Evolutionary conservation across 148 eudicot genomes (phyloP), one percentile per base, ranked within the genome.

Genomic region (Tetragonia tetragonoides): DNA sequence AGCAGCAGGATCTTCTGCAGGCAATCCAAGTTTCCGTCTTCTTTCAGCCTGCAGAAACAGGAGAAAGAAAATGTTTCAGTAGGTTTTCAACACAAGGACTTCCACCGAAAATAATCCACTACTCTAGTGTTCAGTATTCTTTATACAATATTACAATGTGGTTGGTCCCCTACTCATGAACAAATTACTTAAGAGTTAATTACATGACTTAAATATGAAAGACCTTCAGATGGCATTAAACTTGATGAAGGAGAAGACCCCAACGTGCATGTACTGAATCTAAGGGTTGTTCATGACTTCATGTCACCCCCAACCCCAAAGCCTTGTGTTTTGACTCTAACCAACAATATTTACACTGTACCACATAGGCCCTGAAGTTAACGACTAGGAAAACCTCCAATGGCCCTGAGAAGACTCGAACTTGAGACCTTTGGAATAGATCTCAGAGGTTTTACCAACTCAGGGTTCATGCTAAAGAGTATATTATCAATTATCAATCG

Each of bases 1-100:
- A 83, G 87, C 73, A 80, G 87, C 83, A 69, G 98, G 95, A 75
- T 88, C 98, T 82, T 88, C 97, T 44, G 92, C 77, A 4, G 99
- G 93, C 86, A 96, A 90, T 69, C 99, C 99, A 83, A 93, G 97
- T 80, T 93, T 96, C 78, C 99, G 85, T 66, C 99, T 89, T 85
- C 99, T 91, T 84, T 96, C 99, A 23, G 99, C 99, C 99, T 95
- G 83, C 68, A 67, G 63, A 64, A 81, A 56, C 51, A 79, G 38
- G 44, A 66, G 20, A 60, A 46, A 64, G 11, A 23, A 77, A 11
- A 9, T 38, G 3, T 20, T 20, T n/a, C n/a, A 7, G 24, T 65
- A 42, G 68, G 34, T 17, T 39, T 46, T 59, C 40, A 51, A 73
- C 12, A 24, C 14, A 15, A 40, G 49, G 41, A 74, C n/a, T 41